A percentile compares a stretch with the other conserved stretches of the same genome.
Conservation (phyloP, 345 rosid species). For the Nephelium lappaceum region DNA sequence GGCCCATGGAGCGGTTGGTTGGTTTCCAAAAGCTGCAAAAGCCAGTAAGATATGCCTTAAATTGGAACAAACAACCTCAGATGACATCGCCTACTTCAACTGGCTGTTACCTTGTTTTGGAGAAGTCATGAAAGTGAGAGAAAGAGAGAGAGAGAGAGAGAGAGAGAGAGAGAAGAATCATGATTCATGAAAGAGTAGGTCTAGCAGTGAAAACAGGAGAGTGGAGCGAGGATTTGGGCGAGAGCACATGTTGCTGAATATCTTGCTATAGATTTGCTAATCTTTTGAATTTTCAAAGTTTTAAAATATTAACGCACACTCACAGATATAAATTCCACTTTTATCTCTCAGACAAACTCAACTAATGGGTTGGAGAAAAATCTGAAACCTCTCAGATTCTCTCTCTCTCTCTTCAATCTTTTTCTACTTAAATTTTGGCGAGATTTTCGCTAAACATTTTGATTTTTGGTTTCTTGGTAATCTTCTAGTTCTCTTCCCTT, state of each 20-base stretch:
- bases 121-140: background rate
- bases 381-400: constrained; percentile 34
- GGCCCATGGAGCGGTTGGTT: background rate
- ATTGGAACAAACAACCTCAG: constrained; percentile 13
- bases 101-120: constrained; percentile 23
- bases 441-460: constrained; percentile 41
- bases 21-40: background rate
- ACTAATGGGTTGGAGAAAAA: constrained; percentile 30
- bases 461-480: constrained; percentile 10
- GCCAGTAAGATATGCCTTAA: constrained; percentile 15
- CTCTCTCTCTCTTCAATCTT: constrained; percentile 19
- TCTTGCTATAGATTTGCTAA: constrained; percentile 30
- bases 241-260: constrained; percentile 12
- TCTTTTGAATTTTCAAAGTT: constrained; percentile 29
- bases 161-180: constrained; percentile 19
- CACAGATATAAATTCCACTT: background rate
- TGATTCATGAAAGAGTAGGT: constrained; percentile 26
- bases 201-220: constrained; percentile 39
- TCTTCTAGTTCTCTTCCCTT: constrained; percentile 25
- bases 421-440: constrained; percentile 34
- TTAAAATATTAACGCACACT: no score
- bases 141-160: constrained; percentile 19
- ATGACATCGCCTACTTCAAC: constrained; percentile 17
- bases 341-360: constrained; percentile 45
- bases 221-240: constrained; percentile 57